Evolutionary conservation across 148 eudicot species (phyloP).

Genomic region (Chenopodium berlandieri): DNA sequence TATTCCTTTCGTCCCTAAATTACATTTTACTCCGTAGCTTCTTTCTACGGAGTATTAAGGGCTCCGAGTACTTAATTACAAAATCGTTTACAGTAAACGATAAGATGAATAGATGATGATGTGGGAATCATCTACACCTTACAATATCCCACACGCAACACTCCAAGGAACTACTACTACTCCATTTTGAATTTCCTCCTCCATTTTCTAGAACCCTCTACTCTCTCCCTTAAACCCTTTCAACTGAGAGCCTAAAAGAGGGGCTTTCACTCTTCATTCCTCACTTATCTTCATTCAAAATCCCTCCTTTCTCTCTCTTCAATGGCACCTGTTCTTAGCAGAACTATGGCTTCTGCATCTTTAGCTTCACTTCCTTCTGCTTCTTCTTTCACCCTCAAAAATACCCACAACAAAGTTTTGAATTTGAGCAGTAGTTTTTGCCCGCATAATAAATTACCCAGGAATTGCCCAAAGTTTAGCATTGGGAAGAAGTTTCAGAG

Average conservation of each 20-base stretch:
- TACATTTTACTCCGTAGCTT: too few relatives aligned
- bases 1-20: too few relatives aligned
- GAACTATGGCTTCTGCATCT: constrained; percentile 45
- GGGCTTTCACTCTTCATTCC: neutral
- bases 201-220: constrained; percentile 25
- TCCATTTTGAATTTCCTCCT: neutral
- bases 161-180: too few relatives aligned
- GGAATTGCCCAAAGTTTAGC: constrained; percentile 46
- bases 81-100: too few relatives aligned
- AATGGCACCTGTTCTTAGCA: constrained; percentile 39
- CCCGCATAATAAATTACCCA: constrained; percentile 35
- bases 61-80: too few relatives aligned
- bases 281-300: neutral
- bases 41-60: too few relatives aligned
- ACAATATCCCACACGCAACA: constrained; percentile 18
- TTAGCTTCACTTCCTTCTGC: constrained; percentile 47
- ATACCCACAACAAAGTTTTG: constrained; percentile 22
- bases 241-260: neutral
- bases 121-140: constrained; percentile 9
- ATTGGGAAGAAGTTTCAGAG: constrained; percentile 32
- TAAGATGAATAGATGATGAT: neutral
- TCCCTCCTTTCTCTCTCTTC: neutral
- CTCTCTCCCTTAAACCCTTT: constrained; percentile 24
- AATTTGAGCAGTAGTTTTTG: constrained; percentile 42
- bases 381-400: constrained; percentile 35